A percentile compares a stretch with the other conserved stretches of the same genome.
These are phyloP conservation scores for Pelargonium australe DNA, from an alignment of 441 rosid genomes.

Conservation along the genomic window DNA sequence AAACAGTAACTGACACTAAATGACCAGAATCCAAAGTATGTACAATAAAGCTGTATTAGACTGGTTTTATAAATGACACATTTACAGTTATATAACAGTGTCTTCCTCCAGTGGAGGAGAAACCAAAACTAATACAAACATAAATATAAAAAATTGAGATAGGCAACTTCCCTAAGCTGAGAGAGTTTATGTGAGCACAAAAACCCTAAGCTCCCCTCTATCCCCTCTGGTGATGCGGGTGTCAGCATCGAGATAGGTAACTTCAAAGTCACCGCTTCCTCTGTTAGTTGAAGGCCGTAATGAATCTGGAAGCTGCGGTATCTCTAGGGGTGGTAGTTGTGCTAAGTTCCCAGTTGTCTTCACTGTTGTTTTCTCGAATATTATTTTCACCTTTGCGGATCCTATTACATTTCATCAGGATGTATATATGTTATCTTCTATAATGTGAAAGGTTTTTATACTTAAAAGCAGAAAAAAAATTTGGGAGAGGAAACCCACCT, in stretches of 20 bases:
- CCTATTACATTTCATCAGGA: conserved; percentile 34
- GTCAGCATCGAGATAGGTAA: conserved; percentile 52
- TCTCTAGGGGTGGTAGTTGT: conserved; percentile 65
- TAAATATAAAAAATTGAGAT: too few species aligned
- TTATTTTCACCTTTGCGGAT: conserved; percentile 61
- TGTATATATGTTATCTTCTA: too few species aligned
- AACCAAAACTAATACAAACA: too few species aligned
- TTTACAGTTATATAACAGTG: too few species aligned
- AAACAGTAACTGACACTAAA: too few species aligned
- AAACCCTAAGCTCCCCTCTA: conserved; percentile 73
- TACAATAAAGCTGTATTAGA: too few species aligned
- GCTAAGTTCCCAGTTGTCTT: conserved; percentile 63
- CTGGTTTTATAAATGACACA: too few species aligned
- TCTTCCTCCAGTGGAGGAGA: too few species aligned
- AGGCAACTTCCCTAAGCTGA: too few species aligned
- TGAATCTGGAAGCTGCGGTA: conserved; percentile 71
- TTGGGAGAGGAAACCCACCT: conserved; percentile 33
- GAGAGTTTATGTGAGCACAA: conserved; percentile 37
- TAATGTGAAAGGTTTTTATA: too few species aligned
- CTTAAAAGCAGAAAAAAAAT: too few species aligned
- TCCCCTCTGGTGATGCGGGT: conserved; percentile 84
- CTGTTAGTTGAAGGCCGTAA: conserved; percentile 55
- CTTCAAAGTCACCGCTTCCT: conserved; percentile 73
- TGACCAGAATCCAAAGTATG: too few species aligned
- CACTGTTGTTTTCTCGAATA: conserved; percentile 61